Evolutionary conservation across 805 yeast genomes (phyloP).

Genomic region (Cyberlindnera amylophila): DNA sequence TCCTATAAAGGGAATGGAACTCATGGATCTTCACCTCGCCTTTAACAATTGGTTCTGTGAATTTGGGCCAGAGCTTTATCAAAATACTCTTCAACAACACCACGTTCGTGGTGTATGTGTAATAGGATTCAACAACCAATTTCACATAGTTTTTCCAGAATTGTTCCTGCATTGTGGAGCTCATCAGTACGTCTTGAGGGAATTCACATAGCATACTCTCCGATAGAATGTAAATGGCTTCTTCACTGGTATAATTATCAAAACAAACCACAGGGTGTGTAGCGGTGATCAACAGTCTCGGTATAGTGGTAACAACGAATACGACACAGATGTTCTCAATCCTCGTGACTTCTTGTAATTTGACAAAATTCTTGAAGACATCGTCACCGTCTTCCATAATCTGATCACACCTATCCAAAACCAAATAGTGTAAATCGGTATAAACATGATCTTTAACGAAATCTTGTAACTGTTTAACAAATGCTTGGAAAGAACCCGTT

Average conservation of each 20-base stretch:
- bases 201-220: constrained; percentile 9
- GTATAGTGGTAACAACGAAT: constrained; percentile 18
- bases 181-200: constrained; percentile 4
- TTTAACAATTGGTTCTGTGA: constrained; percentile 17
- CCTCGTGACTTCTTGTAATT: constrained; percentile 19
- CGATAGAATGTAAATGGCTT: constrained; percentile 11
- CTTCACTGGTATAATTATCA: constrained; percentile 16
- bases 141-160: constrained; percentile 25
- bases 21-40: constrained; percentile 17
- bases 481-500: constrained; percentile 22
- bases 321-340: constrained; percentile 19
- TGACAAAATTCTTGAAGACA: constrained; percentile 17
- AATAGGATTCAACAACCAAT: constrained; percentile 24
- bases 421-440: constrained; percentile 20
- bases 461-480: constrained; percentile 16
- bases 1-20: constrained; percentile 28
- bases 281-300: constrained; percentile 19
- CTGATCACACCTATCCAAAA: constrained; percentile 25
- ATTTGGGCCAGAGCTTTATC: constrained; percentile 22
- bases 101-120: constrained; percentile 23
- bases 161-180: background rate
- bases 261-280: constrained; percentile 20
- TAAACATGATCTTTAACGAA: constrained; percentile 9
- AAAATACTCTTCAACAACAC: constrained; percentile 16
- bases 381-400: constrained; percentile 23